phyloP scores from a whole-genome alignment of 139 green algal genomes.

The Parachlorella kessleri region DNA sequence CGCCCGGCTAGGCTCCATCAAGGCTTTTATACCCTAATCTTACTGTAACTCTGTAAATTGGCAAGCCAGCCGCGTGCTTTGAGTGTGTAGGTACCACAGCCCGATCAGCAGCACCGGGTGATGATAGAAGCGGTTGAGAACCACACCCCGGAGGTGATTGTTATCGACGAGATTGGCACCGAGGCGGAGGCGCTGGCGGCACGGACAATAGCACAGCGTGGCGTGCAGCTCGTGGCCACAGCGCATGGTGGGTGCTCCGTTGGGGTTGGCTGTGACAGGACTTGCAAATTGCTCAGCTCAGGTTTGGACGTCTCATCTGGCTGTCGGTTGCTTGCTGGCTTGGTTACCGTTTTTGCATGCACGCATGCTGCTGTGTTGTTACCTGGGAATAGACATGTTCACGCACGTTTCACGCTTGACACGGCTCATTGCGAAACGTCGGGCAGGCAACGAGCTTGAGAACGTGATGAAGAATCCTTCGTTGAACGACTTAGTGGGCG shows the following conservation, averaged over 20 bases:
- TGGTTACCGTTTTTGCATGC: no score
- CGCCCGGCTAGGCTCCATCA: no score
- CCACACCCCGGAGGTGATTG: constrained; percentile 89
- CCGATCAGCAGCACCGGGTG: constrained; percentile 84
- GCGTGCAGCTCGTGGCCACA: constrained; percentile 93
- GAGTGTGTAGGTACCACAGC: constrained; percentile 68
- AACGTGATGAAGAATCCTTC: constrained; percentile 98
- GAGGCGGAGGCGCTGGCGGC: constrained; percentile 93
- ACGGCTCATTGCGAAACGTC: not conserved
- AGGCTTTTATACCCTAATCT: no score
- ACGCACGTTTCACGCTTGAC: not conserved
- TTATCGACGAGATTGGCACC: constrained; percentile 98
- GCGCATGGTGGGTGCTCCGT: constrained; percentile 73
- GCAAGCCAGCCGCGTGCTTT: no score
- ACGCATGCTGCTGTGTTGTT: no score
- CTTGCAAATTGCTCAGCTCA: no score
- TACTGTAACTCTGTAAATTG: no score
- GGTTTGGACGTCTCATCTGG: no score
- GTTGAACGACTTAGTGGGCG: constrained; percentile 80
- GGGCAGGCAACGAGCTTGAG: constrained; percentile 87
- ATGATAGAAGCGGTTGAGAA: constrained; percentile 99
- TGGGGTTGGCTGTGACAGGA: no score
- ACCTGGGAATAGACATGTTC: no score
- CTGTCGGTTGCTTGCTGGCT: no score
- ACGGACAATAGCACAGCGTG: constrained; percentile 95